Evolutionary conservation across 2,329 filamentous ascomycete species (phyloP), one percentile per base, ranked within the genome.

Genomic region (Pseudogymnoascus sp.): DNA sequence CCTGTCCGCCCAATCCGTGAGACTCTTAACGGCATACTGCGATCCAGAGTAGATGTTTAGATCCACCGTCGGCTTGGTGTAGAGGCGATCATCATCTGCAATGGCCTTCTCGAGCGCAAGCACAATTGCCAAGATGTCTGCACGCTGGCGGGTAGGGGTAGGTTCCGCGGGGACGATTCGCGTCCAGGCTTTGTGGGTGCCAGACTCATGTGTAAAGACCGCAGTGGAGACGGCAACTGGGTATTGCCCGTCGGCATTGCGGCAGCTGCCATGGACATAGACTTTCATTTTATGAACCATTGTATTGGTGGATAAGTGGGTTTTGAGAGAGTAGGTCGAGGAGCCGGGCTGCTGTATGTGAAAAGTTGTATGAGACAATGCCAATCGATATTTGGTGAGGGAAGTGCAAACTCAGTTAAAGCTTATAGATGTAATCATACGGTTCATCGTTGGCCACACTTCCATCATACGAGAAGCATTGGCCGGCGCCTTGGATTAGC

Each of bases 201-300:
- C 48, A 1, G 48, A 55, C 29, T 55, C 48, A 27, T 55, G 48
- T 13, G 15, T 33, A 10, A 55, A 55, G 29, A 55, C 48, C n/a
- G 48, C 48, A 1, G n/a, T 55, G 29, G 48, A 55, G 9, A 55
- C 48, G 9, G 48, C 48, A 15, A 55, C 9, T 3, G 48, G 48
- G 9, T 55, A 18, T 21, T 55, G 48, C 13, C 48, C 48, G 21
- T 55, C 48, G n/a, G 35, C 8, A 13, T 33, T 55, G 48, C 48
- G 48, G 48, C 15, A 55, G 48, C 48, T 55, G n/a, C 48, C 48
- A 9, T 55, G 48, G 15, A 33, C 48, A 15, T 55, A 35, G 15
- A 55, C 48, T 33, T 55, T 55, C 48, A 55, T 55, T 55, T 55
- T 55, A 10, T 55, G 29, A 33, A 55, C 48, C 48, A 55, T 55